Evolutionary conservation across 2,329 filamentous ascomycete genomes (phyloP).

Genomic region (Alternaria sp.): DNA sequence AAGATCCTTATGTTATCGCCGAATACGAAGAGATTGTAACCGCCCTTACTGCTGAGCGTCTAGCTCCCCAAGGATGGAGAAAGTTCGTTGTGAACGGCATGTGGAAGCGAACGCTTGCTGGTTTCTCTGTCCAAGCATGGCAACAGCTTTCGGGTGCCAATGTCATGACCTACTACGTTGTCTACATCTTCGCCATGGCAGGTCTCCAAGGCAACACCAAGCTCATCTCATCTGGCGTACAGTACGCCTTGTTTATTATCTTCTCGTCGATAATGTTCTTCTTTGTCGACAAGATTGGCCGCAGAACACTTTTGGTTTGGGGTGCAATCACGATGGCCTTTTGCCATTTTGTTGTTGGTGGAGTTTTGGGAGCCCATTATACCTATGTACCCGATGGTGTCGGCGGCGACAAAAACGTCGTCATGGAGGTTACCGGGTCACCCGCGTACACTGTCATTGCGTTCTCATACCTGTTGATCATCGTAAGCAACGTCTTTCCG

Average conservation of each 20-base stretch:
- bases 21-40: constrained; percentile 78
- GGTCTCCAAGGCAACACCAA: constrained; percentile 67
- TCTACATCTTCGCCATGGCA: constrained; percentile 76
- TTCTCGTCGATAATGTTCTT: constrained; percentile 80
- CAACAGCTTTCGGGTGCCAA: constrained; percentile 80
- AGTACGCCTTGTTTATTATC: constrained; percentile 80
- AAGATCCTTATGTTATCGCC: constrained; percentile 69
- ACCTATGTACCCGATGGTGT: constrained; percentile 47
- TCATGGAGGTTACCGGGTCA: constrained; percentile 59
- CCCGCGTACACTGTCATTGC: constrained; percentile 65
- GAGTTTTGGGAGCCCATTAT: constrained; percentile 61
- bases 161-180: constrained; percentile 50
- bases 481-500: constrained; percentile 32
- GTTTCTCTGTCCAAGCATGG: constrained; percentile 78
- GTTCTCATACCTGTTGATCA: constrained; percentile 76
- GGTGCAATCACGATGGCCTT: constrained; percentile 71
- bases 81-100: constrained; percentile 77
- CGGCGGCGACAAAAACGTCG: constrained; percentile 60
- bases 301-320: constrained; percentile 70
- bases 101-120: constrained; percentile 76
- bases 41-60: constrained; percentile 76
- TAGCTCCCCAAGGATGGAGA: constrained; percentile 72
- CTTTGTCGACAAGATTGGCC: constrained; percentile 78
- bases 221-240: constrained; percentile 72
- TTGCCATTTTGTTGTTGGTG: constrained; percentile 61